Conservation (phyloP, 1,139 yeast species). For the Torulaspora pretoriensis region DNA sequence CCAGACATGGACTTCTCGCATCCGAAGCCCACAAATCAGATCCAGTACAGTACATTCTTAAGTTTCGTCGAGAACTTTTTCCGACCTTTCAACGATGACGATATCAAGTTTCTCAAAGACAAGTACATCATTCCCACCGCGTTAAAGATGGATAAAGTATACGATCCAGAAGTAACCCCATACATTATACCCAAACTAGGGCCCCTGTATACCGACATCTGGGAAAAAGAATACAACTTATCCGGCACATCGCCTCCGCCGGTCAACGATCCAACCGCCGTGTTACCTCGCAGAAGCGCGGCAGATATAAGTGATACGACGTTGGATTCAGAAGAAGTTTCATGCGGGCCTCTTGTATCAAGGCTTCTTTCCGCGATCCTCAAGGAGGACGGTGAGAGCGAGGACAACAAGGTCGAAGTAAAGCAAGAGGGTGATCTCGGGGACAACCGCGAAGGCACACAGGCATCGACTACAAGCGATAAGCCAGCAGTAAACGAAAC, state of each 20-base stretch:
- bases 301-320: slow-evolving; percentile 57
- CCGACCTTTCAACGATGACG: slow-evolving; percentile 74
- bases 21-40: slow-evolving; percentile 85
- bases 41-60: slow-evolving; percentile 84
- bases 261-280: slow-evolving; percentile 37
- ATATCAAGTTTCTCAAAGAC: slow-evolving; percentile 65
- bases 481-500: slow-evolving; percentile 18
- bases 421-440: slow-evolving; percentile 20
- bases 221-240: slow-evolving; percentile 79
- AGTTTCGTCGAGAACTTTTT: slow-evolving; percentile 82
- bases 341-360: slow-evolving; percentile 90
- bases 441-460: slow-evolving; percentile 9
- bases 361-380: slow-evolving; percentile 78
- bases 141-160: slow-evolving; percentile 42
- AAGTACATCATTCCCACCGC: slow-evolving; percentile 54
- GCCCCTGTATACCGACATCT: slow-evolving; percentile 68
- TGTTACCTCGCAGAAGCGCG: slow-evolving; percentile 60
- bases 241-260: slow-evolving; percentile 42
- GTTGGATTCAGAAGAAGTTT: slow-evolving; percentile 67
- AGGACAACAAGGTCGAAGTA: slow-evolving; percentile 15
- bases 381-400: slow-evolving; percentile 23
- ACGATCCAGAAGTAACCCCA: slow-evolving; percentile 66
- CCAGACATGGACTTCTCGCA: slow-evolving; percentile 86
- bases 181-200: slow-evolving; percentile 82
- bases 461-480: slow-evolving; percentile 14